Evolutionary conservation across 768 basidiomycete species (phyloP), one percentile per base, ranked within the genome.

Genomic region (Nidularia pulvinata): DNA sequence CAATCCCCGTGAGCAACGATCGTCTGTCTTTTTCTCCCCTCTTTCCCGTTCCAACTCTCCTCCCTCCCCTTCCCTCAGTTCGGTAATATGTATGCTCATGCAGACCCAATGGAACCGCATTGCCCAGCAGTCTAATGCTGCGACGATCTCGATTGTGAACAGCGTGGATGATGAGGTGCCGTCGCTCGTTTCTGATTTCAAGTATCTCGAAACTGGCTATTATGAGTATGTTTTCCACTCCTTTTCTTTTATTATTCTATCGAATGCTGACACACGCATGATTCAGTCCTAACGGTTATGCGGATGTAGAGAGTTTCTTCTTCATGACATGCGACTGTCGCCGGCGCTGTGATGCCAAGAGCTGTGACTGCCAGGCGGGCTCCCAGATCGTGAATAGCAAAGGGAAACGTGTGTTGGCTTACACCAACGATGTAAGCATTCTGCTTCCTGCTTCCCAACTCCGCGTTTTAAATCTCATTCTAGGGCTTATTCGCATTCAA

Each of bases 141-240:
- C 70, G n/a, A 25, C 59, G 3, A 67, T 80, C 14, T 61, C 55
- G 1, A 61, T 81, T 33, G 56, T 62, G 10, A 79, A 79, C 47
- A 67, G 72, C 2, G 63, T 76, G 5, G 78, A 81, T 49, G 70
- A 71, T 22, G 75, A 81, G 9, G 59, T 78, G 3, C 85, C 84
- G 0, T 64, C 58, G 3, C 59, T 81, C n/a, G 61, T 70, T 4
- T 55, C 65, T 0, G 60, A 61, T 13, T 88, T 88, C 50, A 51
- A 54, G 51, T 88, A 86, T 59, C 55, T 84, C 10, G 86, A 88
- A 59, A 67, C 65, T 36, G 69, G 71, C 7, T 88, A 86, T 16
- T 42, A 16, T 11, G 49, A 51, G 66, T 10, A 79, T 76, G 80
- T 79, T 59, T 46, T 83, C 68, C 16, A 46, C 25, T 30, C 25